Percentiles rank a stretch among this genome's conserved stretches.
These are phyloP conservation scores for Penicillium sclerotigenum DNA, from an alignment of 2,329 filamentous ascomycete genomes.

Conservation along the genomic window DNA sequence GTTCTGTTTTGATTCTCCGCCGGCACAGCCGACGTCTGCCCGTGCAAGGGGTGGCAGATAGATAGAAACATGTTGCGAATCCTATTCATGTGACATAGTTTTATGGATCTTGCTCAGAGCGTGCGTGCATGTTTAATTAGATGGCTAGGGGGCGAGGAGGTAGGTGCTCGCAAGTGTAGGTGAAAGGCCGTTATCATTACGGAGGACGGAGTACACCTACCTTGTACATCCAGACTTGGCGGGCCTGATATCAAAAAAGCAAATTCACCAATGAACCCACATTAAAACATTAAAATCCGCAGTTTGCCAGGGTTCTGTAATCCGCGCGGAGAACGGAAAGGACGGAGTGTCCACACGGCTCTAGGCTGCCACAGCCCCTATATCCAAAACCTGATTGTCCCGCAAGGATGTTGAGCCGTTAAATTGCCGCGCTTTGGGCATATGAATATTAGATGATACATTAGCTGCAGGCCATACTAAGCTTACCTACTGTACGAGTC, in stretches of 20 bases:
- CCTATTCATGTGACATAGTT: background rate
- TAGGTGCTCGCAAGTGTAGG: background rate
- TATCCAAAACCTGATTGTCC: background rate
- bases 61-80: background rate
- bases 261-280: background rate
- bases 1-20: slow-evolving; percentile 15
- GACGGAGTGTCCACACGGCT: background rate
- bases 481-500: slow-evolving; percentile 1
- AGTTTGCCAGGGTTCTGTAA: background rate
- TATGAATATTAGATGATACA: background rate
- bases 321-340: background rate
- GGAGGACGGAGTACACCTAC: too few relatives aligned
- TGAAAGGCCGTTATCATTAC: background rate
- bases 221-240: background rate
- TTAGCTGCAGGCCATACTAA: background rate
- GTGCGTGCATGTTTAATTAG: background rate
- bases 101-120: background rate
- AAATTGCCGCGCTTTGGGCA: background rate
- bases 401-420: background rate
- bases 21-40: background rate
- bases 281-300: background rate
- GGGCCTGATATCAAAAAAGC: background rate
- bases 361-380: background rate
- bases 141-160: background rate
- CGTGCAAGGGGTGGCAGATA: slow-evolving; percentile 18